These are phyloP conservation scores for Lichtheimia hyalospora DNA, from an alignment of 371 early-diverging fungal genomes.

Conservation along the genomic window DNA sequence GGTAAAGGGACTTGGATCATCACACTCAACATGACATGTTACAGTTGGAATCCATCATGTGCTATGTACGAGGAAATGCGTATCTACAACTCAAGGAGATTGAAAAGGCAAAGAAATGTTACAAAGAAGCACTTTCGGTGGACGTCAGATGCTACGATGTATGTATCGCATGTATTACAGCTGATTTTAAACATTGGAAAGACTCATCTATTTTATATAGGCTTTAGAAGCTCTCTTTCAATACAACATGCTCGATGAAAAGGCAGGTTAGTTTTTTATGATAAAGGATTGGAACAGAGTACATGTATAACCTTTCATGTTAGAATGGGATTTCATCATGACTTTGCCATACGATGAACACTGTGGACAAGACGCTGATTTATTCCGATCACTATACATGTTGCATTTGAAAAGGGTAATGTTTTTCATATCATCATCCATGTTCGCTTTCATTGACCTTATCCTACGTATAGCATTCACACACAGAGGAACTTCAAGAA, in stretches of 20 bases:
- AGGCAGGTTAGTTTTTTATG: conserved; percentile 51
- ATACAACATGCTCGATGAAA: conserved; percentile 60
- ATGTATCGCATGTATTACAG: neutral
- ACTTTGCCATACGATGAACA: conserved; percentile 56
- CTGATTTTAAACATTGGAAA: neutral
- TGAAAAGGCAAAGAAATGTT: conserved; percentile 58
- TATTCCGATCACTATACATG: conserved; percentile 62
- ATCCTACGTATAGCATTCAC: conserved; percentile 32
- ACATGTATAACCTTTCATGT: neutral
- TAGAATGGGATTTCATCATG: conserved; percentile 63
- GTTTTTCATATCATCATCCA: neutral
- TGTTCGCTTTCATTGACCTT: neutral
- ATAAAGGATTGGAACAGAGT: neutral
- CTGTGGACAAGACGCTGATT: conserved; percentile 54
- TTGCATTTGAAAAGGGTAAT: conserved; percentile 60
- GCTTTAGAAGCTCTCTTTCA: conserved; percentile 61
- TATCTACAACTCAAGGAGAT: conserved; percentile 54
- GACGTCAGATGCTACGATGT: conserved; percentile 75
- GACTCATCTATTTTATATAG: conserved; percentile 18
- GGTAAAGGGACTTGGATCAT: no score
- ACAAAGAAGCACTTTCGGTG: conserved; percentile 59
- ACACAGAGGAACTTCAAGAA: conserved; percentile 39
- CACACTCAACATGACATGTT: neutral
- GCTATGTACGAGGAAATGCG: conserved; percentile 62
- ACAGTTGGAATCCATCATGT: conserved; percentile 66